Percentiles rank a stretch among this genome's conserved stretches.
Conservation (phyloP, 306 rosid genomes). For the Corylus heterophylla region DNA sequence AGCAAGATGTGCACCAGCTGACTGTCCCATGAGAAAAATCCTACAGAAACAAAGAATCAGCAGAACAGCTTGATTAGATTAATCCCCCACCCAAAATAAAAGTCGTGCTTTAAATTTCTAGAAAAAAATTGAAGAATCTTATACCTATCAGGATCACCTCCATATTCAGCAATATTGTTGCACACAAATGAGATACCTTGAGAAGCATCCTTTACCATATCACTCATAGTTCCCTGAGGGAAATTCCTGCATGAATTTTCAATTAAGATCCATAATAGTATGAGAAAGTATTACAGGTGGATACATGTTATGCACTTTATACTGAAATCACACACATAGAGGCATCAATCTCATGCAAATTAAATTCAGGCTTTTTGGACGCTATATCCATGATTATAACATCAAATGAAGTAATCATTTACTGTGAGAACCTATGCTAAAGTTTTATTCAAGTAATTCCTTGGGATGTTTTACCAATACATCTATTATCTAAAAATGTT, state of each 20-base stretch:
- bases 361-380: not conserved
- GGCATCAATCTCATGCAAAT: not conserved
- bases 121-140: not conserved
- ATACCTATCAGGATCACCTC: constrained; percentile 89
- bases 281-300: constrained; percentile 15
- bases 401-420: not conserved
- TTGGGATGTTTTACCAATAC: not conserved
- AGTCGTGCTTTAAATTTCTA: not conserved
- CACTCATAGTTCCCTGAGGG: constrained; percentile 92
- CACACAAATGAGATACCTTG: constrained; percentile 89
- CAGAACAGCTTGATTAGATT: constrained; percentile 22
- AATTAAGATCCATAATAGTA: constrained; percentile 6
- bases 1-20: constrained; percentile 98
- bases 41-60: constrained; percentile 37
- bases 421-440: not conserved
- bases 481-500: not conserved
- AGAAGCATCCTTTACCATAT: constrained; percentile 80
- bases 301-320: constrained; percentile 11
- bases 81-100: not conserved
- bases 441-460: not conserved
- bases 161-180: constrained; percentile 86
- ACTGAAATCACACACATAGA: not conserved
- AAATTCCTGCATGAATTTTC: constrained; percentile 64
- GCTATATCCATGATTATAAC: not conserved
- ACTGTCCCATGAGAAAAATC: constrained; percentile 95